Percentiles rank a stretch among this genome's conserved stretches.
Conservation (phyloP, 31 red algal species). For the Asparagopsis taxiformis region DNA sequence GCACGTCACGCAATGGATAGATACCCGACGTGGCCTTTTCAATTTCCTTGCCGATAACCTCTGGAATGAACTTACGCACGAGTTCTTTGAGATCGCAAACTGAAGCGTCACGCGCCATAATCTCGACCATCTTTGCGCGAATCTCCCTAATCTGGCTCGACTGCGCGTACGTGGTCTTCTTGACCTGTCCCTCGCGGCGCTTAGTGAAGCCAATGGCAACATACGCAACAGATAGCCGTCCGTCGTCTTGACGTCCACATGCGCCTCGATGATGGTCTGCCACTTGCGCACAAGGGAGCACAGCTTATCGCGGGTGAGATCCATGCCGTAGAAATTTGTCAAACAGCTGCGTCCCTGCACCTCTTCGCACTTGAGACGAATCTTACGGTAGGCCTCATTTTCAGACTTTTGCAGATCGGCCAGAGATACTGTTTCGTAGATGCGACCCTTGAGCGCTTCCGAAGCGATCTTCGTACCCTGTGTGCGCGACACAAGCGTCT, state of each 20-base stretch:
- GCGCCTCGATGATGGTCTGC: conserved; percentile 97
- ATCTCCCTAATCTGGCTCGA: conserved; percentile 90
- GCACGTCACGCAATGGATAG: conserved; percentile 89
- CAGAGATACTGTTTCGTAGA: conserved; percentile 91
- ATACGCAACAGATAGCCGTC: conserved; percentile 95
- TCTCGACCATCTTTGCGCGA: conserved; percentile 96
- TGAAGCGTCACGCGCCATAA: conserved; percentile 79
- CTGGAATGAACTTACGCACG: conserved; percentile 91
- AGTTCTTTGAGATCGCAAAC: conserved; percentile 88
- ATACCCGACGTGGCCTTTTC: conserved; percentile 83
- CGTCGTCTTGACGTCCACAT: conserved; percentile 95
- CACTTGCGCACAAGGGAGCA: conserved; percentile 95
- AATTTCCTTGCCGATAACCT: conserved; percentile 97
- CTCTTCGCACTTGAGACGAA: conserved; percentile 92
- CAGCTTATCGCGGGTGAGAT: conserved; percentile 92
- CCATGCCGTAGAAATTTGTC: conserved; percentile 96
- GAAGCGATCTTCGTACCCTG: conserved; percentile 96
- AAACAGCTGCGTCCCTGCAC: conserved; percentile 90
- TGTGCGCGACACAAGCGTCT: conserved; percentile 94
- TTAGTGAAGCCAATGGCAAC: conserved; percentile 99
- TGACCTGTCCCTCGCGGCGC: conserved; percentile 76
- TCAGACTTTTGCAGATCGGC: conserved; percentile 96
- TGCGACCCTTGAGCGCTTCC: conserved; percentile 90
- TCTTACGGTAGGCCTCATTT: conserved; percentile 93
- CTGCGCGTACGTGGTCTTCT: conserved; percentile 94